Percentiles rank a stretch among this genome's conserved stretches.
Conservation (phyloP, 192 early-diverging fungal genomes). For the Rhizoclosmatium globosum region DNA sequence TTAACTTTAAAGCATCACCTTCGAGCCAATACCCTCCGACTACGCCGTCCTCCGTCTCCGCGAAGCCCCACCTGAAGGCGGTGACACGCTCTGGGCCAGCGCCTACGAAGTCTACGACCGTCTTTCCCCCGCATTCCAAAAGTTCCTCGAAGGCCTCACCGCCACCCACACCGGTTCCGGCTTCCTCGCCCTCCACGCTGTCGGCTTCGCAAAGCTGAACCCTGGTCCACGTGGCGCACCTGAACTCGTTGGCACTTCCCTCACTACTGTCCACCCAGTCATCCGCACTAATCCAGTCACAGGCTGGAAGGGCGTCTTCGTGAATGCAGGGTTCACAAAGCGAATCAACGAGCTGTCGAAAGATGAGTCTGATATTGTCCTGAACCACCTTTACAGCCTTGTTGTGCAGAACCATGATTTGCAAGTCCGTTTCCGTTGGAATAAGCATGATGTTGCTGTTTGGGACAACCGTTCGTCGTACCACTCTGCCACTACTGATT, state of each 20-base stretch:
- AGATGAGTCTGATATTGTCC: conserved; percentile 47
- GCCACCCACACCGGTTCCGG: conserved; percentile 59
- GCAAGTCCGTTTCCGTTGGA: conserved; percentile 57
- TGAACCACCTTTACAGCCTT: conserved; percentile 45
- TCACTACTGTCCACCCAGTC: conserved; percentile 56
- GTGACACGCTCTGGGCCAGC: conserved; percentile 68
- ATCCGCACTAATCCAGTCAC: conserved; percentile 63
- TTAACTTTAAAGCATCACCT: conserved; percentile 49
- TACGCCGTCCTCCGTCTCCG: conserved; percentile 59
- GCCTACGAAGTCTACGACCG: conserved; percentile 69
- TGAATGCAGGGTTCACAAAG: conserved; percentile 42
- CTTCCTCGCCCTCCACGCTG: conserved; percentile 15
- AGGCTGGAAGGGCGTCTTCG: conserved; percentile 58
- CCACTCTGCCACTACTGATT: conserved; percentile 54
- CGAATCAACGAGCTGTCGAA: conserved; percentile 51
- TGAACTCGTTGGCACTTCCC: conserved; percentile 44
- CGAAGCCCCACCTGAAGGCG: conserved; percentile 54
- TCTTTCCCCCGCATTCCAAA: conserved; percentile 64
- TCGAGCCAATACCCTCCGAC: conserved; percentile 63
- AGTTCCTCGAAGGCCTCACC: conserved; percentile 63
- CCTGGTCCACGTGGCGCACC: conserved; percentile 35
- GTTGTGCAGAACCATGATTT: conserved; percentile 51
- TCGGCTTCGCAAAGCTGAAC: conserved; percentile 12
- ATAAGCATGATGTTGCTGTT: conserved; percentile 53
- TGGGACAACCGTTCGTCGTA: conserved; percentile 57